Evolutionary conservation across 2,329 filamentous ascomycete species (phyloP).

Genomic region (Arthrobotrys musiformis): DNA sequence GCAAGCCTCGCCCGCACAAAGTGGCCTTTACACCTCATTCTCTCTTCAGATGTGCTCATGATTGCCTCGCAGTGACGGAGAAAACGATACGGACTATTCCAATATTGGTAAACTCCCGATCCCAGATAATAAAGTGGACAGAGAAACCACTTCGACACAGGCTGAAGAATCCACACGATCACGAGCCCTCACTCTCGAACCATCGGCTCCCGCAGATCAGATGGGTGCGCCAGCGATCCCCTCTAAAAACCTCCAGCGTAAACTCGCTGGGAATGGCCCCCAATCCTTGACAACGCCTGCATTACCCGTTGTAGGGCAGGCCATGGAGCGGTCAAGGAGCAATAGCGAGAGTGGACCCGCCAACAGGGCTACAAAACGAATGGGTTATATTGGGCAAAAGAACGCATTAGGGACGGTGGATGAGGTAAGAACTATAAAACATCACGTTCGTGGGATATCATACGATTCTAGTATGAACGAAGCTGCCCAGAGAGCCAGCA

Average conservation of each 20-base stretch:
- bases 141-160: not conserved
- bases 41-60: not conserved
- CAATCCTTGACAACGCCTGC: not conserved
- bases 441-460: conserved; percentile 51
- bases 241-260: conserved; percentile 49
- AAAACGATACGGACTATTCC: conserved; percentile 52
- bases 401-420: conserved; percentile 45
- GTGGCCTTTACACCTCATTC: not conserved
- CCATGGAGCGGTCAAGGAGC: conserved; percentile 37
- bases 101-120: conserved; percentile 15
- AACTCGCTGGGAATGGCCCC: conserved; percentile 14
- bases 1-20: conserved; percentile 40
- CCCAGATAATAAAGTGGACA: not conserved
- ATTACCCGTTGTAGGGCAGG: not conserved
- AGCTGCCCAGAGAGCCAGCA: conserved; percentile 51
- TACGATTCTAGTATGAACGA: conserved; percentile 55
- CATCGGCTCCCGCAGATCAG: conserved; percentile 7
- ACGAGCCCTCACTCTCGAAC: conserved; percentile 3
- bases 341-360: conserved; percentile 50
- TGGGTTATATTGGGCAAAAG: conserved; percentile 53
- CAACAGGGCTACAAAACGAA: conserved; percentile 52
- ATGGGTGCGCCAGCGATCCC: conserved; percentile 40
- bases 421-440: conserved; percentile 47
- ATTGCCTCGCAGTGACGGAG: conserved; percentile 25
- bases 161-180: conserved; percentile 20